Evolutionary conservation across 2,329 filamentous ascomycete species (phyloP).

Genomic region (Didymella keratinophila): DNA sequence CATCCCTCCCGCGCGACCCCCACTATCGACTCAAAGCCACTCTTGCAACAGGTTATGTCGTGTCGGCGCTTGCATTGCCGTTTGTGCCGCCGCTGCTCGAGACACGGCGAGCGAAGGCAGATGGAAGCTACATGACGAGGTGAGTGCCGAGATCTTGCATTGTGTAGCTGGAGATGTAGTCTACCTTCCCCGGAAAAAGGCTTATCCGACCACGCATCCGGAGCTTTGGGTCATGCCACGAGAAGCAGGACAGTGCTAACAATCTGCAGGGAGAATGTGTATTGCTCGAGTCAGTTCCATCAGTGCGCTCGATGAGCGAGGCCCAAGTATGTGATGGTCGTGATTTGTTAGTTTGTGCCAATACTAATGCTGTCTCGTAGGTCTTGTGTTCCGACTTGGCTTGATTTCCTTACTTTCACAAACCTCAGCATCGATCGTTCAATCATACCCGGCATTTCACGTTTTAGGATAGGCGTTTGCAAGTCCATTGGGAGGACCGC

Average conservation of each 20-base stretch:
- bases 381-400: not conserved
- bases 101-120: constrained; percentile 46
- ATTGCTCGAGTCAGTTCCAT: constrained; percentile 38
- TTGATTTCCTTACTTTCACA: not conserved
- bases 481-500: not conserved
- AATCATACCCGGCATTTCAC: constrained; percentile 2
- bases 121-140: constrained; percentile 50
- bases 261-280: constrained; percentile 33
- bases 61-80: constrained; percentile 50
- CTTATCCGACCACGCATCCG: constrained; percentile 5
- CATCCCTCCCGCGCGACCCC: constrained; percentile 44
- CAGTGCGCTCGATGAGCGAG: constrained; percentile 34
- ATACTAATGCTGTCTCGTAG: not conserved
- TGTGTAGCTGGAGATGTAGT: not conserved
- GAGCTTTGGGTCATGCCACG: no score
- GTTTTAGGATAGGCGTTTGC: constrained; percentile 5
- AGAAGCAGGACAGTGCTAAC: constrained; percentile 12
- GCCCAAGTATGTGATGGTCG: not conserved
- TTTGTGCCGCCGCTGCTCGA: constrained; percentile 52
- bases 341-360: not conserved
- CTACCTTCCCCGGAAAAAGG: constrained; percentile 9
- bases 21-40: constrained; percentile 47
- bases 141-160: constrained; percentile 26
- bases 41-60: constrained; percentile 49
- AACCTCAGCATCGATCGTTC: not conserved